Conservation (phyloP, 2,329 filamentous ascomycete genomes). For the Aspergillus clavatus region DNA sequence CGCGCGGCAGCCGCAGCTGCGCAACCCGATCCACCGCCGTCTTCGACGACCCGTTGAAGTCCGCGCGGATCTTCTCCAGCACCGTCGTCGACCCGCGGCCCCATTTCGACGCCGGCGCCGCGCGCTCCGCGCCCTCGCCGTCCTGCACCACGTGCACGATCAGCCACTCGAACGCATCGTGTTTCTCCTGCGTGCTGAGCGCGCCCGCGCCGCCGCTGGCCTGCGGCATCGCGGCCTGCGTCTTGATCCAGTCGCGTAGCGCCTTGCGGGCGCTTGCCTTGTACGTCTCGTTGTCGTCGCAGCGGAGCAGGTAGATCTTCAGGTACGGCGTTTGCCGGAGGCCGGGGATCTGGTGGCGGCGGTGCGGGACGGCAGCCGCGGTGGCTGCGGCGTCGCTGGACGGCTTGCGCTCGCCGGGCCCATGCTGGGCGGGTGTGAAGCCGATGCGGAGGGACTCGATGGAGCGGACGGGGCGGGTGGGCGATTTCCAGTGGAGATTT, state of each 20-base stretch:
- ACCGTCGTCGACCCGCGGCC: conserved; percentile 74
- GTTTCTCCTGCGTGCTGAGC: conserved; percentile 77
- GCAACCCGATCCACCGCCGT: conserved; percentile 69
- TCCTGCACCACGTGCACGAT: conserved; percentile 92
- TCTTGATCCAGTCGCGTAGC: conserved; percentile 87
- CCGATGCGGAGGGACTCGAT: conserved; percentile 92
- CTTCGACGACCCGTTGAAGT: conserved; percentile 80
- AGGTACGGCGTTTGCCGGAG: conserved; percentile 89
- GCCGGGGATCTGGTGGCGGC: conserved; percentile 92
- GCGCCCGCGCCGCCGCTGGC: conserved; percentile 31
- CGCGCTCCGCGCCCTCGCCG: conserved; percentile 62
- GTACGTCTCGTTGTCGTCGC: conserved; percentile 94
- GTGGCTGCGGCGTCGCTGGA: conserved; percentile 35
- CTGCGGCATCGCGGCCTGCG: conserved; percentile 59
- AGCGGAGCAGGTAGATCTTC: conserved; percentile 82
- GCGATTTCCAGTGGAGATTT: conserved; percentile 96
- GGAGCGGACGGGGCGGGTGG: conserved; percentile 81
- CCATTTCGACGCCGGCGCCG: conserved; percentile 64
- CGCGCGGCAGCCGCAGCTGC: conserved; percentile 69
- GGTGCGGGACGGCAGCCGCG: conserved; percentile 39
- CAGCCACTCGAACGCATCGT: conserved; percentile 95
- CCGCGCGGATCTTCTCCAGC: conserved; percentile 80
- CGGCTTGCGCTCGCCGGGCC: conserved; percentile 29
- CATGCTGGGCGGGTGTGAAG: conserved; percentile 61
- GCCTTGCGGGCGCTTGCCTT: conserved; percentile 72